Evolutionary conservation across 1,284 basidiomycete species (phyloP), one percentile per base, ranked within the genome.

Genomic region (Apiotrichum porosum): DNA sequence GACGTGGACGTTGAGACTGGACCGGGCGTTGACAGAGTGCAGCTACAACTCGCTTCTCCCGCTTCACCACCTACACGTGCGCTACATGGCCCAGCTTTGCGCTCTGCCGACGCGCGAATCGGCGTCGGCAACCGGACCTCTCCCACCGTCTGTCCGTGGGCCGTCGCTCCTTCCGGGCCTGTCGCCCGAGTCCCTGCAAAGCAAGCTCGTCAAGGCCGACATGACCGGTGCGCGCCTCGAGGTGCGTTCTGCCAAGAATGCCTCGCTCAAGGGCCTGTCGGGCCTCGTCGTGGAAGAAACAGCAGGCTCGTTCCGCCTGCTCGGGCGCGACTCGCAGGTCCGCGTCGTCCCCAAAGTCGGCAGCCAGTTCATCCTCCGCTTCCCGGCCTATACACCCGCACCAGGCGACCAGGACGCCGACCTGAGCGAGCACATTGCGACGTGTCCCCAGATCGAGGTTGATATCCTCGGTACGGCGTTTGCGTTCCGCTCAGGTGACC

Each of bases 221-320:
- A 71, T 76, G 26, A 74, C 74, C 8, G 76, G 76, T 12, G 63
- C 68, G n/a, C 26, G 56, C 1, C 47, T 77, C 8, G 35, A 32
- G 6, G 52, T 71, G 31, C 26, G 47, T 10, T 57, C 63, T 9
- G 49, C 63, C 2, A 52, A 54, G 42, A 74, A 74, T 48, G 55
- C 62, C 3, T 62, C 63, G 1, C 58, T 77, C 15, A 51, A 65
- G 19, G 68, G 66, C 0, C 18, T 71, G 2, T 14, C 40, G 17
- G 76, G 76, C 6, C 68, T 77, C 19, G 67, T 76, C 1, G 62
- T 77, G 8, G 73, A 77, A 58, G 76, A 78, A 56, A 77, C 76
- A 10, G 69, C 69, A 13, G 63, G 65, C 15, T 76, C 72, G 9
- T 72, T 76, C 51, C 66, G 71, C 19, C 47, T 78, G 10, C 71